phyloP scores from a whole-genome alignment of 202 grass and related monocot genomes.

The Sporobolus alterniflorus region DNA sequence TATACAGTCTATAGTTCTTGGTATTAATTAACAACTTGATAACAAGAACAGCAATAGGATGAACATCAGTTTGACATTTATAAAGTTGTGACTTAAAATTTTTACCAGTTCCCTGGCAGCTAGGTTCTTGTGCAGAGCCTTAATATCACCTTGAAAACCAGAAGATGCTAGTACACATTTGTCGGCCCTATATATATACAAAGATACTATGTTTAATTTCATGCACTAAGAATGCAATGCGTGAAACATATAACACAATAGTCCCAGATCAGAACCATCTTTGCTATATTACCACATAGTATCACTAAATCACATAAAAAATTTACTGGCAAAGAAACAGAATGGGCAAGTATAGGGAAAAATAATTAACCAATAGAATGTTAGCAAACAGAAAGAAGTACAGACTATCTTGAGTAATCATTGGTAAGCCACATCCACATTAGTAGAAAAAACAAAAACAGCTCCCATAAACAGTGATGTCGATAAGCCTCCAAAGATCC shows the following conservation, averaged over 20 bases:
- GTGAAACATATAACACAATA: not conserved
- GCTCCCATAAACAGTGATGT: not conserved
- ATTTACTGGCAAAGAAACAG: not conserved
- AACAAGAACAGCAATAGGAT: not conserved
- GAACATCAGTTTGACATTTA: not conserved
- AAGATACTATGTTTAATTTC: not conserved
- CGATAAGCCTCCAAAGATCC: not conserved
- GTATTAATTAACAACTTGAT: not conserved
- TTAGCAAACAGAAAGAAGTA: not conserved
- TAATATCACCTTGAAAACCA: constrained; percentile 95
- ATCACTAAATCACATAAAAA: not conserved
- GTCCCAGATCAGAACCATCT: not conserved
- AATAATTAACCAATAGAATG: not conserved
- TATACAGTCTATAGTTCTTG: not conserved
- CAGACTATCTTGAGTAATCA: not conserved
- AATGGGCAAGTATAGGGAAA: not conserved
- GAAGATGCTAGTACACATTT: constrained; percentile 89
- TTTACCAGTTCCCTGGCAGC: constrained; percentile 85
- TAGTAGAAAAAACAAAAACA: constrained; percentile 5
- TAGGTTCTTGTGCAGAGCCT: constrained; percentile 96
- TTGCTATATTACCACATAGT: not conserved
- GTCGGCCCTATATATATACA: constrained; percentile 61
- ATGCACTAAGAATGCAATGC: not conserved
- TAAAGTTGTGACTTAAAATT: constrained; percentile 15
- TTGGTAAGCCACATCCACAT: not conserved